These are phyloP conservation scores for Cystoderma amianthinum DNA, from an alignment of 768 basidiomycete genomes.

Conservation along the genomic window DNA sequence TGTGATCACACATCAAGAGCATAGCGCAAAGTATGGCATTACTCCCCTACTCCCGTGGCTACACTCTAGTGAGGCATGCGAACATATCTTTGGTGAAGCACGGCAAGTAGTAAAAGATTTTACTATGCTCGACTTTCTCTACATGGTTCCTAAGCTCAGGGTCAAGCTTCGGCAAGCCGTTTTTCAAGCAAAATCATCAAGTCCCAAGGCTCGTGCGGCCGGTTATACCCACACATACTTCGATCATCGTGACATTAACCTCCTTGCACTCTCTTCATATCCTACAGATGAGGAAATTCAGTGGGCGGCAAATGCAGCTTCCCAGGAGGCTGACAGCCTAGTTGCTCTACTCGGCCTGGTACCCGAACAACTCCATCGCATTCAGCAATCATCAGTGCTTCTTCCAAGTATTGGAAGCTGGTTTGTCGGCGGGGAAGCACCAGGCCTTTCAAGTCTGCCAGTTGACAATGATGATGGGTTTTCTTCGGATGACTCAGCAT, in stretches of 20 bases:
- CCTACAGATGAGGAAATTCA: conserved; percentile 13
- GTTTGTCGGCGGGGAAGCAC: no score
- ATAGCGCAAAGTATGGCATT: conserved; percentile 7
- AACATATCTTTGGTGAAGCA: conserved; percentile 24
- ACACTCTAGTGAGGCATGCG: conserved; percentile 22
- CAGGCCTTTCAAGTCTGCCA: no score
- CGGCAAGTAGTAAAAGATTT: conserved; percentile 26
- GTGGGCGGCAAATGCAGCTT: conserved; percentile 5
- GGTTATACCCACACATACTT: conserved; percentile 13
- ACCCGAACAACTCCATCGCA: no score
- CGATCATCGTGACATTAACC: conserved; percentile 10
- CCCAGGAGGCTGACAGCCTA: conserved; percentile 10
- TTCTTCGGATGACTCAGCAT: no score
- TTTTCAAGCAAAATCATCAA: conserved; percentile 1
- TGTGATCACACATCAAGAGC: conserved; percentile 26
- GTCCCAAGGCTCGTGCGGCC: conserved; percentile 3
- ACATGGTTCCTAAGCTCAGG: conserved; percentile 19
- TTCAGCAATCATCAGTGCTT: no score
- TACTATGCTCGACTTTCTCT: conserved; percentile 19
- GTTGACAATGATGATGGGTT: no score
- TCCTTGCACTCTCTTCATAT: conserved; percentile 9
- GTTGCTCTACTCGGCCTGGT: conserved; percentile 9
- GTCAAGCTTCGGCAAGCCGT: conserved; percentile 12
- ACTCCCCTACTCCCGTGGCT: conserved; percentile 29
- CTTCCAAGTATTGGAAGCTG: no score